Conservation (phyloP, 1,139 yeast species). For the Candida sp. region DNA sequence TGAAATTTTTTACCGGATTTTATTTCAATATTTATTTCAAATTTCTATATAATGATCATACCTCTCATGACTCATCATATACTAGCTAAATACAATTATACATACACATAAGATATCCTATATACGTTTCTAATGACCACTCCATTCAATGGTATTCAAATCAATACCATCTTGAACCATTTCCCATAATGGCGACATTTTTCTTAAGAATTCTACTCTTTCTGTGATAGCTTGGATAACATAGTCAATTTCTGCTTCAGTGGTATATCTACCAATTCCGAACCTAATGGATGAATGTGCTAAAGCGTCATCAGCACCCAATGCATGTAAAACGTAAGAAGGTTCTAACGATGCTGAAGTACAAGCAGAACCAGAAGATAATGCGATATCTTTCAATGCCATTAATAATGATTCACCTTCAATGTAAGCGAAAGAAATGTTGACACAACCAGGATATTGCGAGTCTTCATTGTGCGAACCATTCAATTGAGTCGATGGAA, state of each 20-base stretch:
- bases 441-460: constrained; percentile 90
- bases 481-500: constrained; percentile 87
- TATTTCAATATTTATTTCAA: too few relatives aligned
- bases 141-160: constrained; percentile 92
- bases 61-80: neutral
- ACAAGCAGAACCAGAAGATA: constrained; percentile 98
- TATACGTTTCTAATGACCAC: constrained; percentile 58
- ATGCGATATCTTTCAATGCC: constrained; percentile 97
- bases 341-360: constrained; percentile 99
- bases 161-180: constrained; percentile 99
- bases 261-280: constrained; percentile 96
- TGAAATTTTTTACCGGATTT: neutral
- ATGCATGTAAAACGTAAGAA: constrained; percentile 90
- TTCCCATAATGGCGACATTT: constrained; percentile 96
- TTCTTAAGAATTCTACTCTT: constrained; percentile 88
- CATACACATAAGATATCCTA: neutral
- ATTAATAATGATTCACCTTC: constrained; percentile 97
- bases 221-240: constrained; percentile 85
- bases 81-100: neutral
- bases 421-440: constrained; percentile 92
- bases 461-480: constrained; percentile 65
- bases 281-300: constrained; percentile 97
- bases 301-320: constrained; percentile 97
- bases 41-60: neutral
- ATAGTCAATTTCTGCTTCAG: constrained; percentile 93